Percentiles rank a stretch among this genome's conserved stretches.
Evolutionary conservation across 2,329 filamentous ascomycete genomes (phyloP).

Genomic region (Piedraia hortae): DNA sequence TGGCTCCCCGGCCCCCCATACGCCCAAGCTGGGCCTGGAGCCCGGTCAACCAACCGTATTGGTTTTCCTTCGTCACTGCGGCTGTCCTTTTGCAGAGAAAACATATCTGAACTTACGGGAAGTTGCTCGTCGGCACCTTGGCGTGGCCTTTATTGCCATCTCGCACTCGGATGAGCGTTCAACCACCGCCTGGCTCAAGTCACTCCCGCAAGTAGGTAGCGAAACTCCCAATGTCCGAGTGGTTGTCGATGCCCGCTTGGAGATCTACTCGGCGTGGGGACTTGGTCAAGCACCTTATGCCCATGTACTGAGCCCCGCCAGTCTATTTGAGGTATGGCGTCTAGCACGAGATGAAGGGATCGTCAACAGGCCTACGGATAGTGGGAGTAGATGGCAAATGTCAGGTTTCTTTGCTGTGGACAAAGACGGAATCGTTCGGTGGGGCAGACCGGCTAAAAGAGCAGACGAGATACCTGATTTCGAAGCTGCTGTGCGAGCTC

Average conservation of each 20-base stretch:
- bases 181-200: constrained; percentile 30
- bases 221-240: constrained; percentile 30
- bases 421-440: constrained; percentile 23
- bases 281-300: constrained; percentile 31
- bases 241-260: constrained; percentile 30
- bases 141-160: constrained; percentile 31
- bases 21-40: constrained; percentile 25
- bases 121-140: constrained; percentile 22
- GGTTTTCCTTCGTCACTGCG: constrained; percentile 44
- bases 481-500: constrained; percentile 16
- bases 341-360: constrained; percentile 36
- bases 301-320: constrained; percentile 32
- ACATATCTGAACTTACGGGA: constrained; percentile 24
- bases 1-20: constrained; percentile 28
- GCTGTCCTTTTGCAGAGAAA: constrained; percentile 35
- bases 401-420: constrained; percentile 36
- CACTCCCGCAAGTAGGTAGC: constrained; percentile 15
- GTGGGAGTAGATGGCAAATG: constrained; percentile 40
- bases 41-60: constrained; percentile 30
- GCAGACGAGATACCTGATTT: constrained; percentile 29
- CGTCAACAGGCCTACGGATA: constrained; percentile 36
- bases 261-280: constrained; percentile 37
- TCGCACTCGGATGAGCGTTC: constrained; percentile 28
- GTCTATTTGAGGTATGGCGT: constrained; percentile 29
- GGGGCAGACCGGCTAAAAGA: constrained; percentile 21